Base-by-base conservation (phyloP, 257 asterid species). In the Gentiana macrophylla region DNA sequence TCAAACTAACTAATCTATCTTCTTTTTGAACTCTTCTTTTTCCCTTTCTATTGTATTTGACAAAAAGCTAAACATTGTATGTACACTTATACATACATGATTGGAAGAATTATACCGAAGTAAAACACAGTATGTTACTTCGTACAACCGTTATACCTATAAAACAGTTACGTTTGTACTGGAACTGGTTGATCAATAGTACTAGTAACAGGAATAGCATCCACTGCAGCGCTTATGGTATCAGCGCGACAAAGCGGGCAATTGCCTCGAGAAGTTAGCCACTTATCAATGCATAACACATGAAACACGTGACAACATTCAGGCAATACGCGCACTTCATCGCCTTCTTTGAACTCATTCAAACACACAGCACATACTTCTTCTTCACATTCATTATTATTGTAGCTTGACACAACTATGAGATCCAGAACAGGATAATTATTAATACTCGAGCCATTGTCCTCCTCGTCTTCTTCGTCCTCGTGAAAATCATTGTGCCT, bases 241-340 rank as follows among this genome's bases (percentile, higher is more conserved):
- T 57, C 57, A 1, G 86, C 75, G 0, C 95, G 83, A 55, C 92
- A 80, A 55, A 82, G 63, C 0, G 92, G 95, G 50, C 86, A 86
- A 57, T 65, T 74, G 2, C 59, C 52, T 35, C 80, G 86, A 24
- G 61, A 62, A n/a, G 48, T 24, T 1, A 86, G 65, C 94, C 95
- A 86, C 57, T 38, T 74, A 44, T 72, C 70, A 12, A 76, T 65
- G 12, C 78, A 72, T 4, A 56, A 7, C 0, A 62, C 76, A 44
- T 65, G 78, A 44, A 68, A 72, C 0, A 55, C 55, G 56, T 76
- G 81, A 0, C 48, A 56, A 32, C 78, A 76, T 24, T 61, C 57
- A 11, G 66, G 57, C 41, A 75, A 34, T 2, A 67, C 67, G 37
- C 72, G 63, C 10, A 76, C 57, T 34, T 62, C 78, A 34, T 68